Evolutionary conservation across 768 basidiomycete species (phyloP), one percentile per base, ranked within the genome.

Genomic region (Pleurotus eryngii): DNA sequence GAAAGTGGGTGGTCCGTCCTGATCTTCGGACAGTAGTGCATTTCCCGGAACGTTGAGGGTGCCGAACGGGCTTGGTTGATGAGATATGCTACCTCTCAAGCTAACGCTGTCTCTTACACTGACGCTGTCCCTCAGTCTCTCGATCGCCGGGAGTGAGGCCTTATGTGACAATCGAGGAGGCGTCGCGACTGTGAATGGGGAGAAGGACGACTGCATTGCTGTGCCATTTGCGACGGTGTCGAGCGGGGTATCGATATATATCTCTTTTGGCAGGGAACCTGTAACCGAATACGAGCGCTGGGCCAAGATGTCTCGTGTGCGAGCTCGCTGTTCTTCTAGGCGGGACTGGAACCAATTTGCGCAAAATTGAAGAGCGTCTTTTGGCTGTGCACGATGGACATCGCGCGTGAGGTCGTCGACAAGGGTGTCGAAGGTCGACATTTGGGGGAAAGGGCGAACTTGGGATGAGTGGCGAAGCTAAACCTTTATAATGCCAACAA

Each of bases 281-380:
- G 58, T 39, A 38, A 80, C 70, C 7, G 84, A 78, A 56, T 74
- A 71, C 40, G 78, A 70, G 49, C 81, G 81, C 49, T 79, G 81
- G 1, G 81, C 70, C 24, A 89, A 79, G 35, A 81, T 70, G 74
- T 90, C 85, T 61, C 92, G 81, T 20, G 82, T 84, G 60, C 87
- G 82, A 45, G 83, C 79, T 56, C 93, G 81, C 67, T 95, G 93
- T 67, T 93, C 90, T 61, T 93, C 89, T 49, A 95, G 78, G 56
- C 91, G 84, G 60, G 82, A 80, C 69, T 95, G 90, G 73, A 98
- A 98, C 95, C 95, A 98, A 65, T 87, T 93, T 47, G 95, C 86
- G 65, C 89, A 92, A 72, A 89, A 94, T 72, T 98, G 96, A 46
- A 97, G 86, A 3, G 88, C 84, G 67, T 98, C 96, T 64, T 83